phyloP scores from a whole-genome alignment of 768 basidiomycete species.

The Podaxis sp. region DNA sequence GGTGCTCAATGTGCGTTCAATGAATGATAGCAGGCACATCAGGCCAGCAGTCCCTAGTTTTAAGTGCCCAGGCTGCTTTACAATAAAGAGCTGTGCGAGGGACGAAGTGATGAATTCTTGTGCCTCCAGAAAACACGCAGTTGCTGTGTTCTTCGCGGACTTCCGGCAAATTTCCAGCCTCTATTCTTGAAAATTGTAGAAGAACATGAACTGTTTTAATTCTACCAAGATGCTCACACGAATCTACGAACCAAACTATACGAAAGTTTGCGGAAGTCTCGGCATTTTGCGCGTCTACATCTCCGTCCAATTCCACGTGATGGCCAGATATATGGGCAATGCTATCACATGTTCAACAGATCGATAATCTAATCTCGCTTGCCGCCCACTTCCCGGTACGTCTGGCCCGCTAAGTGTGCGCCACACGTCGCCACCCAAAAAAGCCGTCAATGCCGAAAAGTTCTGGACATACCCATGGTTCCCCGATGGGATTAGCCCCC shows the following conservation, averaged over 20 bases:
- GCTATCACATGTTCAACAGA: too few relatives aligned
- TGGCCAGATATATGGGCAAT: neutral
- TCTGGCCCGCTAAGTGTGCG: neutral
- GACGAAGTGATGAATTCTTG: too few relatives aligned
- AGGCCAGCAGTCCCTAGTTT: neutral
- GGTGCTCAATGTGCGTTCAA: constrained; percentile 5
- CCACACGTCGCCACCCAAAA: neutral
- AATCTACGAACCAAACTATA: neutral
- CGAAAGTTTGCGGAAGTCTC: neutral
- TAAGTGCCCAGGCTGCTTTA: too few relatives aligned
- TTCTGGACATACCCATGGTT: neutral
- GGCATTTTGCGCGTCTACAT: neutral
- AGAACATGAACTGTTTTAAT: neutral
- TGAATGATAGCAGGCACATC: neutral
- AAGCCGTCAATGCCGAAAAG: neutral
- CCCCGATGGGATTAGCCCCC: neutral
- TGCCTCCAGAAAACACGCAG: neutral
- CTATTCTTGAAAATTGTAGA: neutral
- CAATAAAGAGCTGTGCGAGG: too few relatives aligned
- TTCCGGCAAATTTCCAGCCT: neutral
- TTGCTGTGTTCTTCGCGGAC: neutral
- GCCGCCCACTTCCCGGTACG: too few relatives aligned
- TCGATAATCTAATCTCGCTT: too few relatives aligned
- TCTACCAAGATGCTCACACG: neutral
- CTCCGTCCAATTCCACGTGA: neutral